These are phyloP conservation scores for Suillus paluster DNA, from an alignment of 768 basidiomycete genomes.

Conservation along the genomic window DNA sequence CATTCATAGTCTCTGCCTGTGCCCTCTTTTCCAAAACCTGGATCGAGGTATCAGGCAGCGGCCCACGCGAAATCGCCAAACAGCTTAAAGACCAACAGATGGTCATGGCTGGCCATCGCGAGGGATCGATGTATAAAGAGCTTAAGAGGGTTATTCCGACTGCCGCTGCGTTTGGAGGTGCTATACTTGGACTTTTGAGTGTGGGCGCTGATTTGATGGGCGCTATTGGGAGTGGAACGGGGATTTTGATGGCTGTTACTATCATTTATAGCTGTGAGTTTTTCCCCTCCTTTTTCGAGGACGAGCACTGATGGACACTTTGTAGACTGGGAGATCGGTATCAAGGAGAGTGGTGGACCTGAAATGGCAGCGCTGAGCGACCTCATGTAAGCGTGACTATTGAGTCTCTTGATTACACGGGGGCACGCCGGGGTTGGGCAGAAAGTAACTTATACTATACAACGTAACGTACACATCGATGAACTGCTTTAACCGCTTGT, in stretches of 20 bases:
- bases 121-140: slow-evolving; percentile 99
- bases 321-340: slow-evolving; percentile 93
- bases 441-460: slow-evolving; percentile 2
- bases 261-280: slow-evolving; percentile 83
- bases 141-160: slow-evolving; percentile 98
- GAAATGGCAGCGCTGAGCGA: slow-evolving; percentile 85
- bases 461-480: background rate
- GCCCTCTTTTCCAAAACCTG: slow-evolving; percentile 99
- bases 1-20: slow-evolving; percentile 92
- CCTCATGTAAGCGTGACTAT: slow-evolving; percentile 48
- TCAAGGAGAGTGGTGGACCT: slow-evolving; percentile 74
- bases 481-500: background rate
- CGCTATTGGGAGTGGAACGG: slow-evolving; percentile 93
- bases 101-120: slow-evolving; percentile 92
- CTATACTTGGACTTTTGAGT: slow-evolving; percentile 90
- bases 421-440: background rate
- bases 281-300: background rate
- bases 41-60: slow-evolving; percentile 98
- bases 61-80: slow-evolving; percentile 95
- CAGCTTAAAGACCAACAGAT: slow-evolving; percentile 99
- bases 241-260: slow-evolving; percentile 97
- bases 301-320: background rate
- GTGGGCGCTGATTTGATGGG: slow-evolving; percentile 95
- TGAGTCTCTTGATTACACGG: background rate
- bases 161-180: slow-evolving; percentile 96